Conservation (phyloP, 2,329 filamentous ascomycete genomes). For the Fusarium metavorans region DNA sequence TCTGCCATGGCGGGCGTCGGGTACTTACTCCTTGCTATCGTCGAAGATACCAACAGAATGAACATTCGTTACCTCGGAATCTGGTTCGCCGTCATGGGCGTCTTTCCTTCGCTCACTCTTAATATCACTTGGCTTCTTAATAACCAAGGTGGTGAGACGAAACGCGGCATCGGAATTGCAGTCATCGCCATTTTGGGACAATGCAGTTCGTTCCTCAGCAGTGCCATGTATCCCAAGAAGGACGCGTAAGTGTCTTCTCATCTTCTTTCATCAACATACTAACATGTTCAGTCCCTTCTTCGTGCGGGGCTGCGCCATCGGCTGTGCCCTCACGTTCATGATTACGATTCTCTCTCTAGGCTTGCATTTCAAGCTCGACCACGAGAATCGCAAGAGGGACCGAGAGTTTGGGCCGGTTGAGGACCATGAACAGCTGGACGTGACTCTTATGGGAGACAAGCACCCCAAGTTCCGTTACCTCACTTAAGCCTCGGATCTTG, state of each 20-base stretch:
- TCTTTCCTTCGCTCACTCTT: conserved; percentile 12
- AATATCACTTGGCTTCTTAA: conserved; percentile 34
- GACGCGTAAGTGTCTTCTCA: conserved; percentile 5
- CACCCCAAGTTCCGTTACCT: background rate
- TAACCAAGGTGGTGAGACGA: conserved; percentile 30
- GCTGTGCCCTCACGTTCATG: conserved; percentile 14
- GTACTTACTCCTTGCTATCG: background rate
- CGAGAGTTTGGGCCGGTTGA: conserved; percentile 8
- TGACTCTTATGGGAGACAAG: background rate
- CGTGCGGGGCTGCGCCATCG: conserved; percentile 24
- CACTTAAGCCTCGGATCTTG: background rate
- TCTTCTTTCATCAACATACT: fast-evolving
- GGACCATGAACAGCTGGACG: background rate
- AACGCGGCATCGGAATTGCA: conserved; percentile 19
- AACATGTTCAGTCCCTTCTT: conserved; percentile 14
- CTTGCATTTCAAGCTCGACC: conserved; percentile 8
- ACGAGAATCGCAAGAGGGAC: conserved; percentile 13
- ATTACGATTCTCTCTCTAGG: conserved; percentile 10
- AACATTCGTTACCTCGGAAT: conserved; percentile 19
- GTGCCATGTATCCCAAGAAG: conserved; percentile 21
- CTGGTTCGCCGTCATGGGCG: conserved; percentile 22
- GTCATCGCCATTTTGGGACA: conserved; percentile 17
- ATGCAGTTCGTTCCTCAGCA: conserved; percentile 34
- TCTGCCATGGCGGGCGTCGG: background rate
- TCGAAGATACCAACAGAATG: conserved; percentile 7